phyloP scores from a whole-genome alignment of 2,329 filamentous ascomycete genomes.

The Fusarium luffae region DNA sequence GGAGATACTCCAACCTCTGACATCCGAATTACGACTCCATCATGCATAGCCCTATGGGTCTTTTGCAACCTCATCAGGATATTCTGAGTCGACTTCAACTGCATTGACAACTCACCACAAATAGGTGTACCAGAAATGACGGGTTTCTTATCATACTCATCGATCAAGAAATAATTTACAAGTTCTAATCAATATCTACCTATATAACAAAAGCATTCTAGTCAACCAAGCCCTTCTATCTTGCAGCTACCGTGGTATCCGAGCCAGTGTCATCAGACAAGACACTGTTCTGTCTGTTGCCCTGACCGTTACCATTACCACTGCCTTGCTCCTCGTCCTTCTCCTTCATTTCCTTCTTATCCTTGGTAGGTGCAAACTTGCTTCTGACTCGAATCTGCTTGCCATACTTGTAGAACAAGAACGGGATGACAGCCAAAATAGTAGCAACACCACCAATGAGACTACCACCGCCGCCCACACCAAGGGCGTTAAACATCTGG shows the following conservation, averaged over 20 bases:
- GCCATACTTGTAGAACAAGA: conserved; percentile 39
- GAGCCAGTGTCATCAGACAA: conserved; percentile 5
- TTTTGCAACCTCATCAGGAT: background rate
- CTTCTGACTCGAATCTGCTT: conserved; percentile 33
- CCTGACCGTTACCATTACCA: background rate
- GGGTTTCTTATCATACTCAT: too few species aligned
- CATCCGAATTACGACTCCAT: background rate
- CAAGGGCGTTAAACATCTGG: conserved; percentile 34
- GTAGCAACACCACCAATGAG: conserved; percentile 33
- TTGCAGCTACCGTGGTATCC: conserved; percentile 6
- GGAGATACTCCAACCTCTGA: background rate
- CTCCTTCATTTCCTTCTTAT: conserved; percentile 5
- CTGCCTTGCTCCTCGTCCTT: conserved; percentile 15
- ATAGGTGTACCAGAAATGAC: too few species aligned
- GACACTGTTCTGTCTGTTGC: conserved; percentile 1
- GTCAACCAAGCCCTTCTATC: background rate
- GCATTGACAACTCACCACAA: background rate
- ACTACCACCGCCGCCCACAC: conserved; percentile 35
- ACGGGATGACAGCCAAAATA: conserved; percentile 26
- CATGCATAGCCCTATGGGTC: background rate
- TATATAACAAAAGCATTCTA: background rate
- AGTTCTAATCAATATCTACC: too few species aligned
- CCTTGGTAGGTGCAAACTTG: conserved; percentile 30
- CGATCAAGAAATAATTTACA: too few species aligned
- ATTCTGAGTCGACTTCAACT: background rate